phyloP scores from a whole-genome alignment of 164 flowering plant species.

The Paratinospora sagittata region DNA sequence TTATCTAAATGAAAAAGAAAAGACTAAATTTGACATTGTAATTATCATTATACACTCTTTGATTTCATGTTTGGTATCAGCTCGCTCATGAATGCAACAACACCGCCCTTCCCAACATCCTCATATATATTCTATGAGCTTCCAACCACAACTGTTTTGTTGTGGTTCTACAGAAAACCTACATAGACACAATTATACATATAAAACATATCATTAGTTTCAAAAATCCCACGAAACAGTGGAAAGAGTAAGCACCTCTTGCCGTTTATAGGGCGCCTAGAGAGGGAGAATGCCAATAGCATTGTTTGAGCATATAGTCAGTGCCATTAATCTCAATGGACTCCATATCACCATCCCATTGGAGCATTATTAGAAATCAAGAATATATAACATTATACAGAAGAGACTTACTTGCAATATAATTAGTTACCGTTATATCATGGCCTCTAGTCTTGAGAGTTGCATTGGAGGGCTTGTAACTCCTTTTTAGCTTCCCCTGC shows the following conservation, averaged over 20 bases:
- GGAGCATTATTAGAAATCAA: too few relatives aligned
- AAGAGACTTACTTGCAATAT: too few relatives aligned
- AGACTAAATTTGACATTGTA: too few relatives aligned
- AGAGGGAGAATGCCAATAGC: conserved; percentile 67
- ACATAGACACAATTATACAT: background rate
- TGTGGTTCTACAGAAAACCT: conserved; percentile 52
- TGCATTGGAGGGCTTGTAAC: conserved; percentile 31
- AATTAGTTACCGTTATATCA: conserved; percentile 42
- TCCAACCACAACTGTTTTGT: conserved; percentile 42
- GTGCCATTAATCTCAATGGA: conserved; percentile 34
- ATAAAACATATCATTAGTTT: too few relatives aligned
- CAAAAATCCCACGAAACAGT: background rate
- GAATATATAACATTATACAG: too few relatives aligned
- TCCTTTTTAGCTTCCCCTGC: conserved; percentile 16
- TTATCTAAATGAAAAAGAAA: too few relatives aligned
- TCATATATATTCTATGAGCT: too few relatives aligned
- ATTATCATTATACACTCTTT: too few relatives aligned
- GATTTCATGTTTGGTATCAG: too few relatives aligned
- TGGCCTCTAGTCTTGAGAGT: conserved; percentile 40
- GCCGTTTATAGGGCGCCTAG: conserved; percentile 57
- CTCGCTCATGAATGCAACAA: too few relatives aligned
- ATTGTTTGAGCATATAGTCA: conserved; percentile 33
- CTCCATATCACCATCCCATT: conserved; percentile 44
- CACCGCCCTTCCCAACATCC: too few relatives aligned
- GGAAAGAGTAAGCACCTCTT: conserved; percentile 23